phyloP scores from a whole-genome alignment of 495 filamentous ascomycete genomes.

The Aspergillus nanangensis region DNA sequence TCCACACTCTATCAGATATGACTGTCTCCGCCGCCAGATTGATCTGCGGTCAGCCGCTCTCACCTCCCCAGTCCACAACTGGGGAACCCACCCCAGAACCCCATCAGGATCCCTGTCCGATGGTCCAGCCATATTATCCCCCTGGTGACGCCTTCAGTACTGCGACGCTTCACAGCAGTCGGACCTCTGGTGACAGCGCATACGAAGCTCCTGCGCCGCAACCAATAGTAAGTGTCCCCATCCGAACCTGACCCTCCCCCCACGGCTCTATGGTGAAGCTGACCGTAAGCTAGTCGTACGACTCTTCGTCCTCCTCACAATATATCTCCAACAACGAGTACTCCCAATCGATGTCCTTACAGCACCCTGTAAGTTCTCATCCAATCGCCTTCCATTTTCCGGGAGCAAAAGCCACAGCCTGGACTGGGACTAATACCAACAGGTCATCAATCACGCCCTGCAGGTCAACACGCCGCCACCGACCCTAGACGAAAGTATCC shows the following conservation, averaged over 20 bases:
- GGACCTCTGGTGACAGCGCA: neutral
- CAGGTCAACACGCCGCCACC: conserved; percentile 26
- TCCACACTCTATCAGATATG: neutral
- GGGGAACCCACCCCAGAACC: conserved; percentile 14
- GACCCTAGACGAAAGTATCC: conserved; percentile 14
- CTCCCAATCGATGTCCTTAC: conserved; percentile 12
- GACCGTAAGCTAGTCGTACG: conserved; percentile 7
- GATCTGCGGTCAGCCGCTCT: conserved; percentile 18
- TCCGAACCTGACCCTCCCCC: neutral
- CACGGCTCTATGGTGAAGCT: too few relatives aligned
- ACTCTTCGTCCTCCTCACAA: conserved; percentile 10
- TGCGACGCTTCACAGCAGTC: neutral
- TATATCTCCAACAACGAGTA: conserved; percentile 14
- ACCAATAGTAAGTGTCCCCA: conserved; percentile 7
- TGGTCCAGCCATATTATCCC: conserved; percentile 11
- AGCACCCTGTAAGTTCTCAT: conserved; percentile 12
- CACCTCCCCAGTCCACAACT: conserved; percentile 24
- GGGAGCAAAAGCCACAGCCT: too few relatives aligned
- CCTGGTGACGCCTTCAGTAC: conserved; percentile 1
- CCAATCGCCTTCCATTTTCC: neutral
- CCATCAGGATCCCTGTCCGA: conserved; percentile 7
- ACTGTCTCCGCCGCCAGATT: conserved; percentile 6
- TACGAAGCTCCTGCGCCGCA: conserved; percentile 6
- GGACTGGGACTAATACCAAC: neutral
- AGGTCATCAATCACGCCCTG: conserved; percentile 11